Evolutionary conservation across 2,329 filamentous ascomycete genomes (phyloP), one percentile per base, ranked within the genome.

Genomic region (Chaetomium sp.): DNA sequence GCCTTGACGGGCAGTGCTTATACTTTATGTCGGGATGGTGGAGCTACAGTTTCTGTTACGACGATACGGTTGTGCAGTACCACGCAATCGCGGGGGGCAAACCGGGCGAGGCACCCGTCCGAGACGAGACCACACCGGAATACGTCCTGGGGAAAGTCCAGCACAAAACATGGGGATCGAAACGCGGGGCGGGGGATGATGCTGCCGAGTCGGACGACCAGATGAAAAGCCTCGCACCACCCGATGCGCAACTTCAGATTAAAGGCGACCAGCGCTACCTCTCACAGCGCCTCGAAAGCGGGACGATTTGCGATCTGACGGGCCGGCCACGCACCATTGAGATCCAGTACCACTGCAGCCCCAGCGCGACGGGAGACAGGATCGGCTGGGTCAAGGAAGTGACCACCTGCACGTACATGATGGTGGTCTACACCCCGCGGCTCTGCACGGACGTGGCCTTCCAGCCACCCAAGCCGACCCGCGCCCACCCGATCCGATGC

Each of bases 41-140:
- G 91, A 94, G 88, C 67, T 96, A 96, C 72, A 88, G 86, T 64
- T 96, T 96, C 71, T 96, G 91, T 76, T 94, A 95, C 73, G 89
- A 89, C 67, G 80, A 86, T 59, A 84, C 92, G 60, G 86, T 96
- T 59, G 87, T 89, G 66, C 91, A 96, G 71, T 96, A 95, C 71
- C 91, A 96, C 69, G 89, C 90, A 45, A 74, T 92, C 57, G 81
- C 89, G 0, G 83, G 84, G 2, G 79, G 82, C 45, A 84, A 85
- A 57, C 34, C 42, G 1, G 85, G 85, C 3, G 81, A 87, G 9
- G 86, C 89, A 32, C 91, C 91, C 0, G 79, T 86, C 46, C 86
- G 89, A 64, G 91, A 96, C 64, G 85, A 85, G 0, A 79, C 79
- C 8, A 88, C 87, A 3, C 81, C 85, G 49, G 87, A 89, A 47